Base-by-base conservation (phyloP, 2,329 filamentous ascomycete genomes). In the Xylariaceae sp. region DNA sequence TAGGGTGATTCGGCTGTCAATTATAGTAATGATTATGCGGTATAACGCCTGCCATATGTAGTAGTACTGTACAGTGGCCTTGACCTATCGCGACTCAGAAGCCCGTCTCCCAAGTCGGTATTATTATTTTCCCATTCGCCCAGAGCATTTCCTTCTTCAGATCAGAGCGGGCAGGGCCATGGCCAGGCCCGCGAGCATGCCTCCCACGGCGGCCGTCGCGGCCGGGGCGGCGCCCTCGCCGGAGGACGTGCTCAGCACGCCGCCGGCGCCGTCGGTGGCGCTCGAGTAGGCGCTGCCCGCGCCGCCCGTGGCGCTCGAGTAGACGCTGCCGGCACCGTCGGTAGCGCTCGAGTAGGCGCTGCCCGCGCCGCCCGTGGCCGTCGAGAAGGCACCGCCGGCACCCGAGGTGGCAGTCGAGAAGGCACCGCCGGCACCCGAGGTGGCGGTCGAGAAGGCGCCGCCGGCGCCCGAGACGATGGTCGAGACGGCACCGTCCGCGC, bases 181-280 rank as follows among this genome's bases (percentile, higher is more conserved):
- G n/a, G n/a, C n/a, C n/a, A n/a, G n/a, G n/a, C n/a, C n/a, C n/a
- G n/a, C n/a, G n/a, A n/a, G n/a, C n/a, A n/a, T n/a, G n/a, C n/a
- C n/a, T n/a, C n/a, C n/a, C n/a, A n/a, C n/a, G n/a, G n/a, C n/a
- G n/a, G n/a, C n/a, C n/a, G 27, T 29, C 11, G 27, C 15, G 15
- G 27, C 18, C 17, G 19, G 7, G 17, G 9, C 16, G 16, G 12
- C 15, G 18, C 4, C 29, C 5, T 12, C 13, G 27, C 27, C 50
- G 8, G 27, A 5, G 41, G 51, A 53, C 3, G 50, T 47, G 64
- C 64, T 24, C 12, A 32, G 5, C 19, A 23, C 17, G 10, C 14
- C 21, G 19, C 30, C 22, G 30, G 4, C 30, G 13, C 10, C 10
- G 8, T 7, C 9, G 5, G 30, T 24, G 30, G 25, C 18, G 30